phyloP scores from a whole-genome alignment of 2,329 filamentous ascomycete genomes.

The Cercospora citrullina region DNA sequence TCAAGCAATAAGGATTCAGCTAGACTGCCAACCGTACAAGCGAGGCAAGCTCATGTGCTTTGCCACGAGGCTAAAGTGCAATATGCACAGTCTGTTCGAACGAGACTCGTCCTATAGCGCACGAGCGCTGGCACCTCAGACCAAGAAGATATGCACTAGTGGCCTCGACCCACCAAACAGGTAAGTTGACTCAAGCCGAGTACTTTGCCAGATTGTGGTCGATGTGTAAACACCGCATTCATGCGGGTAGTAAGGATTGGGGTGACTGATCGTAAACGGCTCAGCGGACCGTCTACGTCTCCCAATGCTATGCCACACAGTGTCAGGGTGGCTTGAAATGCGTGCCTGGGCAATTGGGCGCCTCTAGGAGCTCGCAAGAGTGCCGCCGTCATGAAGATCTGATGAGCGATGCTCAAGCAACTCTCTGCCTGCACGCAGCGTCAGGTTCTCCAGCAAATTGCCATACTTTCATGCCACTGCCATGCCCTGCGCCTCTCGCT shows the following conservation, averaged over 20 bases:
- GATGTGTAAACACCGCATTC: neutral
- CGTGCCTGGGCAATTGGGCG: neutral
- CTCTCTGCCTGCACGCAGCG: neutral
- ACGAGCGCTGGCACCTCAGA: neutral
- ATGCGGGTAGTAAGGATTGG: neutral
- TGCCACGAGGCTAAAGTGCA: constrained; percentile 8
- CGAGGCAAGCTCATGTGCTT: constrained; percentile 4
- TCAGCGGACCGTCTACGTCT: neutral
- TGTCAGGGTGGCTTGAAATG: neutral
- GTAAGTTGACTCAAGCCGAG: neutral
- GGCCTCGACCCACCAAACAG: neutral
- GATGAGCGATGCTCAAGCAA: neutral
- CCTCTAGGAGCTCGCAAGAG: neutral
- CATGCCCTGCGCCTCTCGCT: neutral
- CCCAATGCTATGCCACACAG: neutral
- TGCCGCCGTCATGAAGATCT: neutral
- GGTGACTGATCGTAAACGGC: neutral
- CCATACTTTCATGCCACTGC: neutral
- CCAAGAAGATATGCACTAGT: neutral
- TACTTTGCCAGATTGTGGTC: neutral
- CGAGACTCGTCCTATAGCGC: neutral
- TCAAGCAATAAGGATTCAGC: constrained; percentile 3
- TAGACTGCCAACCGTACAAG: neutral
- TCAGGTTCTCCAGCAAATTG: neutral
- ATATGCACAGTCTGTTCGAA: neutral